Conservation (phyloP, 169 alveolate genomes). For the Plasmodium berghei region DNA sequence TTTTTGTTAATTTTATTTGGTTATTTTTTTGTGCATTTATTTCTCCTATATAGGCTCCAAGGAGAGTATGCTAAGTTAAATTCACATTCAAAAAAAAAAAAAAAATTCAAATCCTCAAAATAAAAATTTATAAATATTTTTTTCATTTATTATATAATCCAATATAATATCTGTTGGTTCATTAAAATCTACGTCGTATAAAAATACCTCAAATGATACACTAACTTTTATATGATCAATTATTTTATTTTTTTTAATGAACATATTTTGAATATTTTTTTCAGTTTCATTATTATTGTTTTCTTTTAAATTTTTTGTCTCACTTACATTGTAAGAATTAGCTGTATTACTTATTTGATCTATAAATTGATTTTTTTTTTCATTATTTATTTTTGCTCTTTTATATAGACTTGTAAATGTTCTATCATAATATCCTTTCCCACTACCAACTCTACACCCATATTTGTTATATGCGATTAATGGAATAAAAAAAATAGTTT, state of each 20-base stretch:
- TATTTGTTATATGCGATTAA: slow-evolving; percentile 55
- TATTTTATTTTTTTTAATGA: background rate
- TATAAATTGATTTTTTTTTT: background rate
- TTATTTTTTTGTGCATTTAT: no score
- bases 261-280: background rate
- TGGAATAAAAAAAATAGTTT: slow-evolving; percentile 51
- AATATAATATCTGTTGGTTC: slow-evolving; percentile 40
- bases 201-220: slow-evolving; percentile 32
- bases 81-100: background rate
- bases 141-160: slow-evolving; percentile 65
- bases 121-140: slow-evolving; percentile 33
- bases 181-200: slow-evolving; percentile 42
- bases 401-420: slow-evolving; percentile 4
- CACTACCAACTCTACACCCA: slow-evolving; percentile 63
- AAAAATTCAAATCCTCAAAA: slow-evolving; percentile 17
- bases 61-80: background rate
- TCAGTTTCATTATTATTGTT: background rate
- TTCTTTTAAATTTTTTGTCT: background rate
- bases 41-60: no score
- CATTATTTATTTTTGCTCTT: background rate
- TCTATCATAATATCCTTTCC: slow-evolving; percentile 67
- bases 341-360: background rate
- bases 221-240: slow-evolving; percentile 24
- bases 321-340: background rate
- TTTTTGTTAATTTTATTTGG: no score